Evolutionary conservation across 768 basidiomycete species (phyloP).

Genomic region (Lactarius hengduanensis): DNA sequence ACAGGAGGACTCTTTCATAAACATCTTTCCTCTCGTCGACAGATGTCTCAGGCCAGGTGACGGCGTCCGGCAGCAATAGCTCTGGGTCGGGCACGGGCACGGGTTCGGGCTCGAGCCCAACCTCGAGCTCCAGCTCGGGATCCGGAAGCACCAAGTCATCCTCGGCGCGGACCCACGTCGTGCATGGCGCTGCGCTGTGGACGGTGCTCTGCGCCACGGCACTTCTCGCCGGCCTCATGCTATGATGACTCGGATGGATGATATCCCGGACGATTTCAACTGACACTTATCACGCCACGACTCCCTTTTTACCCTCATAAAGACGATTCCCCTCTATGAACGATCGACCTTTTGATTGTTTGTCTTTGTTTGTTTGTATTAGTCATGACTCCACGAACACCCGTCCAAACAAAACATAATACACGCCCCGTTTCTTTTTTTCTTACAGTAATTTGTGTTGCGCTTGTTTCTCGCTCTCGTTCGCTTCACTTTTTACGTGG

Average conservation of each 20-base stretch:
- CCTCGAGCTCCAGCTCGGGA: not conserved
- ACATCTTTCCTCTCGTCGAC: not conserved
- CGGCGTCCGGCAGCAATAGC: not conserved
- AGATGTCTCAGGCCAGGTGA: not conserved
- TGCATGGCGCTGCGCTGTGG: not conserved
- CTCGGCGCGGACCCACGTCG: not conserved
- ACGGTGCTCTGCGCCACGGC: not conserved
- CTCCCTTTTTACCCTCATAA: not conserved
- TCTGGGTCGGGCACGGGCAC: not conserved
- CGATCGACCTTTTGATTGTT: not conserved
- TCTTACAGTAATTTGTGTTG: not conserved
- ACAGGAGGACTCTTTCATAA: too few relatives aligned
- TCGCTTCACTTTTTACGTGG: not conserved
- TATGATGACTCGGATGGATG: not conserved
- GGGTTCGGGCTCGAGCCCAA: not conserved
- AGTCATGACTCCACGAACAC: not conserved
- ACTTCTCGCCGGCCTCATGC: not conserved
- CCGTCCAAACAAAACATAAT: not conserved
- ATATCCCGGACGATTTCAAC: not conserved
- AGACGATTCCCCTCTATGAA: not conserved
- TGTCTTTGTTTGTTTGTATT: not conserved
- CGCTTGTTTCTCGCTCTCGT: not conserved
- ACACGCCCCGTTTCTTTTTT: not conserved
- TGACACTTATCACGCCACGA: not conserved
- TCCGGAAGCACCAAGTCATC: not conserved